Conservation (phyloP, 352 stramenopile genomes). For the Plasmopara muralis region DNA sequence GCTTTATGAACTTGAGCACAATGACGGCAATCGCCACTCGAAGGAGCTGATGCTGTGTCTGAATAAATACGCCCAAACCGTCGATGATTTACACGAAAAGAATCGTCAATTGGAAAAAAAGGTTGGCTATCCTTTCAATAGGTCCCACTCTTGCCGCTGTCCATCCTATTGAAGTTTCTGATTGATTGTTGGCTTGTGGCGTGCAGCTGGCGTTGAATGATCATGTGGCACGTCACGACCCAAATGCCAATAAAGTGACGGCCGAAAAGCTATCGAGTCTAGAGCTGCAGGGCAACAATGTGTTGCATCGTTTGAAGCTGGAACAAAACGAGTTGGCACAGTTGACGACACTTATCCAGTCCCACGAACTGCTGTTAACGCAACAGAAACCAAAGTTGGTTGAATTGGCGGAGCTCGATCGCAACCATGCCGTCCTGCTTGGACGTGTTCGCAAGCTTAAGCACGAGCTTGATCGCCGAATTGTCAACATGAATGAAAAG, state of each 20-base stretch:
- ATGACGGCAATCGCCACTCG: constrained; percentile 71
- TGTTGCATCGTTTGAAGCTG: constrained; percentile 71
- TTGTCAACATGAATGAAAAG: constrained; percentile 81
- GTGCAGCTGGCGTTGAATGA: constrained; percentile 78
- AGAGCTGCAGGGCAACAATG: constrained; percentile 76
- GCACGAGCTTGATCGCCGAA: constrained; percentile 71
- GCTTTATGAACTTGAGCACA: constrained; percentile 55
- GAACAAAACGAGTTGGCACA: constrained; percentile 65
- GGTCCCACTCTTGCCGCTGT: constrained; percentile 3
- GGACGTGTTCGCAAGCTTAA: constrained; percentile 71
- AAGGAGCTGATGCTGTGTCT: constrained; percentile 54
- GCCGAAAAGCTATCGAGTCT: constrained; percentile 73
- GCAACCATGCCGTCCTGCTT: constrained; percentile 60
- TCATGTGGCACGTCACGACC: constrained; percentile 54
- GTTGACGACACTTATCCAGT: constrained; percentile 60
- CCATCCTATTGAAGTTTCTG: constrained; percentile 5
- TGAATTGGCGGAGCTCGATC: constrained; percentile 58
- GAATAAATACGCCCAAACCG: constrained; percentile 69
- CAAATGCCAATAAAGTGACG: constrained; percentile 67
- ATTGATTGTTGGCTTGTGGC: neutral
- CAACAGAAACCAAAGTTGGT: constrained; percentile 75
- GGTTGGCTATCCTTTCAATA: constrained; percentile 20
- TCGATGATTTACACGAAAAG: constrained; percentile 68
- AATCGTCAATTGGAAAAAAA: constrained; percentile 74
- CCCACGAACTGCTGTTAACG: constrained; percentile 46